Evolutionary conservation across 2,329 filamentous ascomycete species (phyloP).

Genomic region (Penicillium sp.): DNA sequence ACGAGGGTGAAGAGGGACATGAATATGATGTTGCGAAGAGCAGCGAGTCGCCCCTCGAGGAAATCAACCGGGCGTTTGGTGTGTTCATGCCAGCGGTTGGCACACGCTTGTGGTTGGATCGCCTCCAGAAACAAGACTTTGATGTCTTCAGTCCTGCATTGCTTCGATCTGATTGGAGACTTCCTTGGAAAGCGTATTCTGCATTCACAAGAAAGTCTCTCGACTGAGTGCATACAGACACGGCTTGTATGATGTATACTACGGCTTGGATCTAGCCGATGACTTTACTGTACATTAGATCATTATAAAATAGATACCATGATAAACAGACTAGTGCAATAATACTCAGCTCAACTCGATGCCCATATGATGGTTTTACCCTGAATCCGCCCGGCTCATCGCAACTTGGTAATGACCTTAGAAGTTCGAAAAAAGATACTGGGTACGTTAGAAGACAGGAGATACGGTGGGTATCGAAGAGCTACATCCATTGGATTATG

Average conservation of each 20-base stretch:
- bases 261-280: background rate
- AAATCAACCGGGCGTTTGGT: conserved; percentile 70
- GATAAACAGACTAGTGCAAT: background rate
- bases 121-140: conserved; percentile 79
- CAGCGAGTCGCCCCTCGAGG: conserved; percentile 42
- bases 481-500: no score
- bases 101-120: conserved; percentile 75
- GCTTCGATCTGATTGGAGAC: conserved; percentile 72
- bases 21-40: conserved; percentile 51
- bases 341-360: background rate
- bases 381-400: no score
- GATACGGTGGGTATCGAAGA: no score
- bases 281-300: conserved; percentile 1
- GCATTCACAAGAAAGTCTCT: conserved; percentile 58
- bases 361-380: no score
- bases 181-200: conserved; percentile 77
- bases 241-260: conserved; percentile 20
- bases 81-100: conserved; percentile 79
- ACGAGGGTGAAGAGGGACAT: conserved; percentile 73
- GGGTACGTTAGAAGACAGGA: no score
- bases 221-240: conserved; percentile 26
- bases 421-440: no score
- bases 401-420: no score
- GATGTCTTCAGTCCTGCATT: conserved; percentile 71
- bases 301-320: background rate